Base-by-base conservation (phyloP, 257 asterid species). In the Plantago ovata region DNA sequence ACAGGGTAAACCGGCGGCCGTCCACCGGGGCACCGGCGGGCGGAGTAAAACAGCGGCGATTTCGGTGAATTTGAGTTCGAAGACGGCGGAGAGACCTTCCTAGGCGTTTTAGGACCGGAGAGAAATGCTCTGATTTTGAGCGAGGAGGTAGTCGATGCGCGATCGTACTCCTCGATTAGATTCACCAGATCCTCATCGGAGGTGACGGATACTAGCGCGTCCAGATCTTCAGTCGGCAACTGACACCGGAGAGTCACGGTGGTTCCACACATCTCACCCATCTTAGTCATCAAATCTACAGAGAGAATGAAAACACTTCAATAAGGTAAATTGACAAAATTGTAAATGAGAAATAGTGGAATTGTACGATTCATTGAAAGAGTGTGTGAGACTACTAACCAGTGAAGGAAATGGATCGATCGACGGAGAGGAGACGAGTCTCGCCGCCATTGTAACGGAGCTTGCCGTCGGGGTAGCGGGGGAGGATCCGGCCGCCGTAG, bases 91-190 rank as follows among this genome's bases (percentile, higher is more conserved):
- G 82, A 77, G 1, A 60, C 60, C 44, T 63, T 65, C 69, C 85
- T 76, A n/a, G 53, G 56, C 56, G 84, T 15, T 77, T 77, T 77
- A 1, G 83, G 83, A 41, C 67, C 68, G 8, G 69, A 80, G 11
- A 89, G 79, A 54, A 84, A 81, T 44, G 93, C 93, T 58, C 92
- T 72, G 52, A 89, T 86, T 69, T 89, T 89, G 41, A 69, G 58
- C 6, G 83, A 56, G 0, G 75, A 11, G 22, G 84, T 42, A 54
- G 66, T 33, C 56, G 67, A 54, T 11, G 61, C 69, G 22, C 59
- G 79, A 21, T 84, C 85, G 75, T 86, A 84, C 72, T 89, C 97
- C 72, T 89, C 97, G 50, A 86, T 75, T 61, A 89, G 79, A 66
- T 82, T 80, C 14, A 72, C 69, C 1, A 89, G 87, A 72, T 89